These are phyloP conservation scores for Ambrosiella cleistominuta DNA, from an alignment of 2,329 filamentous ascomycete genomes.

Conservation along the genomic window DNA sequence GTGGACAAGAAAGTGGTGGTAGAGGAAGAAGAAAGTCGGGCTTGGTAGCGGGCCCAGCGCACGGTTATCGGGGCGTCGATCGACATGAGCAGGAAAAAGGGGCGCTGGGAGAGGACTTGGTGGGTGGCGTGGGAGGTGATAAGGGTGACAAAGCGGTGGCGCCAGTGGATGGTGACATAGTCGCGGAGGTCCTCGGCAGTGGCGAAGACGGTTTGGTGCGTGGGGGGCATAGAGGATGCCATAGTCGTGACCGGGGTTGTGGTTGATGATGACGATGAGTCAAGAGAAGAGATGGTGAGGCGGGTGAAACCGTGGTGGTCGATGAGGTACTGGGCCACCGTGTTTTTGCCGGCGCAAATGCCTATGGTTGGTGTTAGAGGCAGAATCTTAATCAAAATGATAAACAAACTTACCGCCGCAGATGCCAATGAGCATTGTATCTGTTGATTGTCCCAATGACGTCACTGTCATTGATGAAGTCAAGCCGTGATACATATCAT, in stretches of 20 bases:
- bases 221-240: conserved; percentile 26
- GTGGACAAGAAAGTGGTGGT: conserved; percentile 16
- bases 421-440: conserved; percentile 50
- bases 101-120: conserved; percentile 58
- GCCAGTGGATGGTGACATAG: conserved; percentile 74
- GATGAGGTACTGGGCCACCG: conserved; percentile 74
- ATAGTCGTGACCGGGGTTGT: no score
- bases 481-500: no score
- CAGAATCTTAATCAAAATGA: neutral
- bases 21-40: conserved; percentile 20
- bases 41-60: conserved; percentile 63
- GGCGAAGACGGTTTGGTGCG: conserved; percentile 30
- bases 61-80: conserved; percentile 77
- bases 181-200: conserved; percentile 55
- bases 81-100: conserved; percentile 85
- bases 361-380: conserved; percentile 29
- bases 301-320: conserved; percentile 67
- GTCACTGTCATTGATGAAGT: neutral
- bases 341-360: conserved; percentile 84
- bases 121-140: conserved; percentile 56
- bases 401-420: conserved; percentile 42
- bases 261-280: no score
- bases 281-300: conserved; percentile 35
- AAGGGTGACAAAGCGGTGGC: conserved; percentile 67
- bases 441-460: neutral